Evolutionary conservation across 768 basidiomycete genomes (phyloP).

Genomic region (Auriscalpium orientale): DNA sequence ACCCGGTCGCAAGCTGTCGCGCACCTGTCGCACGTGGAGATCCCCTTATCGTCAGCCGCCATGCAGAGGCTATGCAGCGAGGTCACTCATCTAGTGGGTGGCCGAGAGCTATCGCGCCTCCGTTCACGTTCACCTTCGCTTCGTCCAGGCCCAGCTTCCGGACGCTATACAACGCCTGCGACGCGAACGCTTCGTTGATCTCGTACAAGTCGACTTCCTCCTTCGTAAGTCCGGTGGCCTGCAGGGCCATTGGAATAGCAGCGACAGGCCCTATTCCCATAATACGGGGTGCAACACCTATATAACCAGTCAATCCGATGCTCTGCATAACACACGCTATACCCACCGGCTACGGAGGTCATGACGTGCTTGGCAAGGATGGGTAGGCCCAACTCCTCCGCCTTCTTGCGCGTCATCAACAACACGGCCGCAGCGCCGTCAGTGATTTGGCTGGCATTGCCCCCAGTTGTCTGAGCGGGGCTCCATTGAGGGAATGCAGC

Average conservation of each 20-base stretch:
- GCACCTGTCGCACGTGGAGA: slow-evolving; percentile 71
- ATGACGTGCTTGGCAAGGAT: slow-evolving; percentile 75
- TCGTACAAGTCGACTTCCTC: slow-evolving; percentile 77
- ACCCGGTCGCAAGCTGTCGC: slow-evolving; percentile 77
- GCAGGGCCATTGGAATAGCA: slow-evolving; percentile 76
- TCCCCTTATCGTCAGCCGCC: slow-evolving; percentile 13
- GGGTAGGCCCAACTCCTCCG: slow-evolving; percentile 62
- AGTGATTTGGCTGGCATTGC: slow-evolving; percentile 81
- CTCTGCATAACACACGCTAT: background rate
- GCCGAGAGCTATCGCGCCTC: slow-evolving; percentile 84
- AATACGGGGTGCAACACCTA: slow-evolving; percentile 69
- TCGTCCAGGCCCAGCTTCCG: slow-evolving; percentile 54
- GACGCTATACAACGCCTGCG: slow-evolving; percentile 69
- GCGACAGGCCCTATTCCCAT: slow-evolving; percentile 85
- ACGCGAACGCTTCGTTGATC: slow-evolving; percentile 92
- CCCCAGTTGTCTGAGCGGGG: slow-evolving; percentile 65
- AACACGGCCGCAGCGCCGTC: slow-evolving; percentile 79
- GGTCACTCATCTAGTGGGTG: slow-evolving; percentile 69
- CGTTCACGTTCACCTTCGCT: slow-evolving; percentile 80
- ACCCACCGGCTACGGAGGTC: slow-evolving; percentile 59
- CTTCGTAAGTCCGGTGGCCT: slow-evolving; percentile 54
- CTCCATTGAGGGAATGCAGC: slow-evolving; percentile 83
- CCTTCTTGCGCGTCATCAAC: slow-evolving; percentile 74
- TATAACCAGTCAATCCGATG: background rate
- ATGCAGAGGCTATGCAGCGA: background rate